Percentiles rank a stretch among this genome's conserved stretches.
phyloP scores from a whole-genome alignment of 2,329 filamentous ascomycete genomes.

The Colletotrichum sp. region DNA sequence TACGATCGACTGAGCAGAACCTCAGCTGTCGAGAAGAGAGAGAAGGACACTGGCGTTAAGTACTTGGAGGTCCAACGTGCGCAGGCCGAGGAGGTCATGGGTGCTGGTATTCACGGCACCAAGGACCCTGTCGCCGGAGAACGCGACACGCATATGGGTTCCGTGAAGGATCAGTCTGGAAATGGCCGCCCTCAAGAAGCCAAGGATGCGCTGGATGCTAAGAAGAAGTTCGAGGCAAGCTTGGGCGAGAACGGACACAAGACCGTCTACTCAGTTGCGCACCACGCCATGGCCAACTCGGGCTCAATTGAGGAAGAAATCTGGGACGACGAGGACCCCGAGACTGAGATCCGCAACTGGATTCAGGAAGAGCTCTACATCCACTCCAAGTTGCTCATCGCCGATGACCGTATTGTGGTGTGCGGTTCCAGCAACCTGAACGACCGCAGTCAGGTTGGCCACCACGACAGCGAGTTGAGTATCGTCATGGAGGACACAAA shows the following conservation, averaged over 20 bases:
- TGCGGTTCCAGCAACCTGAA: conserved; percentile 92
- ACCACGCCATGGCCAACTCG: conserved; percentile 78
- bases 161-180: conserved; percentile 34
- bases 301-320: conserved; percentile 68
- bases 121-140: conserved; percentile 47
- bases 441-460: conserved; percentile 85
- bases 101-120: conserved; percentile 69
- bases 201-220: conserved; percentile 48
- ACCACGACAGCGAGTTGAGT: conserved; percentile 89
- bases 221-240: conserved; percentile 57
- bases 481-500: conserved; percentile 88
- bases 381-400: conserved; percentile 89
- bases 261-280: conserved; percentile 61
- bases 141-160: conserved; percentile 55
- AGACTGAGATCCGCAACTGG: conserved; percentile 85
- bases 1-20: conserved; percentile 94
- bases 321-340: conserved; percentile 75
- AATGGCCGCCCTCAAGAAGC: conserved; percentile 30
- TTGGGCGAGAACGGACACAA: conserved; percentile 39
- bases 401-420: conserved; percentile 83
- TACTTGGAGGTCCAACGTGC: conserved; percentile 89
- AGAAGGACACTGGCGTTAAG: conserved; percentile 80
- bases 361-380: conserved; percentile 97
- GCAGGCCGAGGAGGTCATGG: conserved; percentile 88
- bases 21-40: conserved; percentile 71